phyloP scores from a whole-genome alignment of 345 rosid species.

The Cardamine chenopodiifolia region DNA sequence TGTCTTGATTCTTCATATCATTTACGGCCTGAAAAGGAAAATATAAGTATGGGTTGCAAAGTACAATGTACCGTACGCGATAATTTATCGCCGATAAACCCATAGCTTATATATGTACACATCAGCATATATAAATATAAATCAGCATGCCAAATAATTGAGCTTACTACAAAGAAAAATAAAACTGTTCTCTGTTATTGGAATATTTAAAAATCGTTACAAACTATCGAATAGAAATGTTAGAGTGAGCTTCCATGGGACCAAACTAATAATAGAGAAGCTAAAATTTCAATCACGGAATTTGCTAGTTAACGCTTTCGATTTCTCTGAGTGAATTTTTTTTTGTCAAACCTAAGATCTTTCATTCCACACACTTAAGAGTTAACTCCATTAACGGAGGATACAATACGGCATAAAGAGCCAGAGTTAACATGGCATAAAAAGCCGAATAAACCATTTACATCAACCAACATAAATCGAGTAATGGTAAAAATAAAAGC shows the following conservation, averaged over 20 bases:
- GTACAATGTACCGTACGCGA: background rate
- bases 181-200: background rate
- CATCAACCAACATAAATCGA: too few species aligned
- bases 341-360: too few species aligned
- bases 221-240: background rate
- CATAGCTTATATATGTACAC: background rate
- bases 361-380: too few species aligned
- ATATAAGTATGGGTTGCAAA: background rate
- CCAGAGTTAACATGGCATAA: too few species aligned
- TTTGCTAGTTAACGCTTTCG: slow-evolving; percentile 26
- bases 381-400: too few species aligned
- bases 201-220: slow-evolving; percentile 4
- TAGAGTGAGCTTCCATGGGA: slow-evolving; percentile 22
- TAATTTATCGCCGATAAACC: background rate
- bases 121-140: background rate
- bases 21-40: slow-evolving; percentile 13
- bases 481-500: too few species aligned
- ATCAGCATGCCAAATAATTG: background rate
- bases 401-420: too few species aligned
- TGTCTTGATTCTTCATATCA: slow-evolving; percentile 12
- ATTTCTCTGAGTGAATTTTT: too few species aligned
- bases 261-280: slow-evolving; percentile 13
- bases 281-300: slow-evolving; percentile 28
- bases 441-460: too few species aligned
- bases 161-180: background rate